Base-by-base conservation (phyloP, 768 basidiomycete species). In the Calocybe cyanea region DNA sequence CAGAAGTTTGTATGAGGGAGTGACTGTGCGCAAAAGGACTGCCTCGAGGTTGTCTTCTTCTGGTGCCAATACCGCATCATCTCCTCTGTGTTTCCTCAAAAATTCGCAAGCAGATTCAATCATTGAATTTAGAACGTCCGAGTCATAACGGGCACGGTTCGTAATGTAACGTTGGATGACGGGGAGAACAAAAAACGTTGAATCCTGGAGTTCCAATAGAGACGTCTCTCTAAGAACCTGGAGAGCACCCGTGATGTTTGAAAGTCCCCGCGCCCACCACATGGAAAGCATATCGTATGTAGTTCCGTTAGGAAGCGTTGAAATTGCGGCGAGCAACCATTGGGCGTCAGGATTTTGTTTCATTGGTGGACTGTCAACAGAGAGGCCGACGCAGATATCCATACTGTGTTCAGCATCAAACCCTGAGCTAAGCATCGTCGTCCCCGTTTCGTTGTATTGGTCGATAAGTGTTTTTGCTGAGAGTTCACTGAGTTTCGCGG, bases 271-370 rank as follows among this genome's bases (percentile, higher is more conserved):
- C 14, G 50, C 50, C 48, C 48, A 44, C 54, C 48, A 52, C 38
- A 41, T 19, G 1, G 1, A 14, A 10, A 63, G 43, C 30, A 52
- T 41, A 2, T 49, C 17, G 1, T 41, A 36, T 18, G 38, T 45
- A 5, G 56, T 53, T 1, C 63, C 61, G 13, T 44, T 55, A 0
- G 63, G 63, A 9, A 65, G 53, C 38, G 60, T 41, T 9, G 61
- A 53, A n/a, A 64, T 49, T 11, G 54, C 43, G 8, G 49, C 41
- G 11, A 57, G 47, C 3, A 57, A 47, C 2, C 17, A 11, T 5
- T 33, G 15, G 11, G 40, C 42, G 1, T 40, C 43, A 8, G 45
- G 54, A 17, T 41, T 17, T 7, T 15, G 17, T 7, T 34, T 7
- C 35, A 53, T 49, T 6, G 35, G 21, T 1, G 39, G 36, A 18